These are phyloP conservation scores for Tylopilus orsonianus DNA, from an alignment of 1,284 basidiomycete genomes.

Conservation along the genomic window DNA sequence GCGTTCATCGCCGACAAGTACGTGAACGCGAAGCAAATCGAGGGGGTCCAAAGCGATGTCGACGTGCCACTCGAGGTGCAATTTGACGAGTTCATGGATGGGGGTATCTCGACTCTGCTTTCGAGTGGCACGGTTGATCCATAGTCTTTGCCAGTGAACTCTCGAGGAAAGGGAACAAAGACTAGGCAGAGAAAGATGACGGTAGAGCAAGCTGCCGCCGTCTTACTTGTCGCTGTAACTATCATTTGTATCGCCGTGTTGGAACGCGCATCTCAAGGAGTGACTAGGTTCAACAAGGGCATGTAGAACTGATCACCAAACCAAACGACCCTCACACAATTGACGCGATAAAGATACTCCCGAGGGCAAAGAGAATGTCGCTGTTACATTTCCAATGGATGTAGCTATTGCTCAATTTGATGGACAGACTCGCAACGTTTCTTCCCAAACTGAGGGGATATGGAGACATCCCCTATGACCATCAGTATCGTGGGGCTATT, in stretches of 20 bases:
- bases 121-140: neutral
- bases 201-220: conserved; percentile 25
- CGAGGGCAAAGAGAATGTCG: conserved; percentile 26
- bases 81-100: conserved; percentile 29
- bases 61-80: conserved; percentile 21
- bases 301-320: conserved; percentile 25
- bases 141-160: conserved; percentile 20
- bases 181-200: conserved; percentile 25
- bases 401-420: conserved; percentile 1
- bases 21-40: neutral
- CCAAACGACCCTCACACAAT: conserved; percentile 20
- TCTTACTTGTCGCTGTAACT: conserved; percentile 24
- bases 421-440: conserved; percentile 29
- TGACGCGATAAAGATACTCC: conserved; percentile 28
- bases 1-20: conserved; percentile 27
- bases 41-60: neutral
- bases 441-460: conserved; percentile 34
- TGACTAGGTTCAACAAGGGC: conserved; percentile 28
- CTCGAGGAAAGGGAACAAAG: conserved; percentile 24
- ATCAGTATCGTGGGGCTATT: conserved; percentile 30
- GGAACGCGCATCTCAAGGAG: neutral
- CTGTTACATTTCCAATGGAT: conserved; percentile 2
- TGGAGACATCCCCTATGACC: conserved; percentile 29
- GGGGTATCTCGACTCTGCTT: conserved; percentile 18
- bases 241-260: neutral